Base-by-base conservation (phyloP, 768 basidiomycete species). In the Tylopilus cervinicoccineus region DNA sequence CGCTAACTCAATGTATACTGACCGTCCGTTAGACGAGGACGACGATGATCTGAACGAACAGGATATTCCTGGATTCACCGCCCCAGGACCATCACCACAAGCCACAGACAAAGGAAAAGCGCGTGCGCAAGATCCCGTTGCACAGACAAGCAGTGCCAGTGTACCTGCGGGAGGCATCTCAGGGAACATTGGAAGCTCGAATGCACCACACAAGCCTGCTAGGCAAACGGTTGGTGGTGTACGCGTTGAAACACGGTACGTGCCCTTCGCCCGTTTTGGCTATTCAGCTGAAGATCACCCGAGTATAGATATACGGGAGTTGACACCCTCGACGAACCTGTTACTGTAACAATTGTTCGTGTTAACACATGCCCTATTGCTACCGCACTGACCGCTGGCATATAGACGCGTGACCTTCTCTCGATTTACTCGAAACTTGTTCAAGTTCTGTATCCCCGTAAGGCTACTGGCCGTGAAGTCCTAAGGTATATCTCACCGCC, bases 341-440 rank as follows among this genome's bases (percentile, higher is more conserved):
- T 98, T 16, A 80, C 84, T 5, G 77, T 78, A 27, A 98, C 94
- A 1, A 93, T 98, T 51, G 94, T 93, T 56, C 47, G 88, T 69
- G n/a, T 28, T 13, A 17, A 24, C 39, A 50, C 31, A 57, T 48
- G n/a, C 5, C 31, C 38, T 43, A 38, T 24, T 43, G 14, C 40
- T 12, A n/a, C 13, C n/a, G 2, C 38, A 37, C 50, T 60, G 17
- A 62, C 42, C 26, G 8, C 36, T 46, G 45, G 48, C 45, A 29
- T 29, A 37, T 56, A 97, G 94, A 81, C 82, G 60, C 84, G 94
- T 37, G 94, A 98, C 64, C 71, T 96, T 20, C 60, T 84, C 14
- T 96, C 94, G 1, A 93, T 98, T 53, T 94, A 94, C 63, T 76
- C 84, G 23, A 98, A 98, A 68, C 76, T 97, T 2, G 75, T 95